A percentile compares a stretch with the other conserved stretches of the same genome.
These are phyloP conservation scores for Curvularia lunata DNA, from an alignment of 2,329 filamentous ascomycete genomes.

Conservation along the genomic window DNA sequence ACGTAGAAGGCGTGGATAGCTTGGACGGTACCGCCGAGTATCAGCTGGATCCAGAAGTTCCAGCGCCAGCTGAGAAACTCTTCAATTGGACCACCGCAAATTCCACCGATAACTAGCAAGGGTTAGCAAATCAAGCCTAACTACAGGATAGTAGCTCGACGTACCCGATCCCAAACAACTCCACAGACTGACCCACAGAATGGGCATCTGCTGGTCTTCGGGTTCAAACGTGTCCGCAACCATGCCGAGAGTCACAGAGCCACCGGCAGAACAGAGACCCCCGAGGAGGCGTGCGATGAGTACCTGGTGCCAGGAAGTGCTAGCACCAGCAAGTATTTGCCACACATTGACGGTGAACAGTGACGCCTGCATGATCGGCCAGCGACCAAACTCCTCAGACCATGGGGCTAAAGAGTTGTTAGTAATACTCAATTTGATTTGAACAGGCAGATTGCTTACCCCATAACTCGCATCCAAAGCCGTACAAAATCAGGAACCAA, in stretches of 20 bases:
- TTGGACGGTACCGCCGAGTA: conserved; percentile 75
- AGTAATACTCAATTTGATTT: background rate
- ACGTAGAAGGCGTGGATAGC: conserved; percentile 70
- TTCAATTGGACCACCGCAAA: conserved; percentile 79
- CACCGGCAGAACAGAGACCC: conserved; percentile 61
- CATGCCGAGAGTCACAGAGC: conserved; percentile 68
- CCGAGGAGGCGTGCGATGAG: conserved; percentile 62
- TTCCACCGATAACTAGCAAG: conserved; percentile 75
- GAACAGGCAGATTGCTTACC: background rate
- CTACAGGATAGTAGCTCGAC: conserved; percentile 14
- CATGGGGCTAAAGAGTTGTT: conserved; percentile 60
- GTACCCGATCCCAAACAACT: conserved; percentile 69
- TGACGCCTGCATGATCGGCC: conserved; percentile 73
- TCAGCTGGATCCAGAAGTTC: conserved; percentile 84
- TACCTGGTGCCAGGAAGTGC: conserved; percentile 66
- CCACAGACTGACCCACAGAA: conserved; percentile 63
- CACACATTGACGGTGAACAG: conserved; percentile 76
- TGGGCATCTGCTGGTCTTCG: conserved; percentile 71
- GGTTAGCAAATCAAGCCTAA: background rate
- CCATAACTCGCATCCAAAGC: conserved; percentile 86
- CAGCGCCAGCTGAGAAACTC: conserved; percentile 72
- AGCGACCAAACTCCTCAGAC: conserved; percentile 81
- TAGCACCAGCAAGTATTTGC: conserved; percentile 65
- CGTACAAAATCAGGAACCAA: conserved; percentile 79
- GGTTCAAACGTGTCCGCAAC: conserved; percentile 67